Conservation (phyloP, 2,329 filamentous ascomycete genomes). For the Cercospora berteroae region DNA sequence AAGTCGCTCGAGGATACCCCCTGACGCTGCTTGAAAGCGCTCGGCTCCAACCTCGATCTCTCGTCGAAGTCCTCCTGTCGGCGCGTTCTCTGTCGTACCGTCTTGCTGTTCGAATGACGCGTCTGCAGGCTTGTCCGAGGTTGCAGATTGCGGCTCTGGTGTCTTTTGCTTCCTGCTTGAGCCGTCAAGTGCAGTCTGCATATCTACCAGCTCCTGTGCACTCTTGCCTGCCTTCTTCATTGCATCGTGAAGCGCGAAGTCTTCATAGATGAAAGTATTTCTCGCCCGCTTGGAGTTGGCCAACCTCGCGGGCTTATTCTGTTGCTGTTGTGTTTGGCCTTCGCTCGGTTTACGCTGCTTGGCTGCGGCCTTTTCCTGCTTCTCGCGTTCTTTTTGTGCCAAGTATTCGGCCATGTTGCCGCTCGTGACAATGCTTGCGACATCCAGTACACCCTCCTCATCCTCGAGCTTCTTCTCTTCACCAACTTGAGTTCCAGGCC, state of each 20-base stretch:
- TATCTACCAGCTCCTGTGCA: constrained; percentile 49
- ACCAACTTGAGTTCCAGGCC: constrained; percentile 55
- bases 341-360: constrained; percentile 53
- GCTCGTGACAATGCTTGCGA: constrained; percentile 79
- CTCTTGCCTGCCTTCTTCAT: constrained; percentile 52
- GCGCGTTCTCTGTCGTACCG: constrained; percentile 26
- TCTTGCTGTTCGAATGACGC: constrained; percentile 25
- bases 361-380: constrained; percentile 61
- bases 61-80: constrained; percentile 42
- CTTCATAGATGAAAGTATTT: constrained; percentile 73
- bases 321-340: constrained; percentile 45
- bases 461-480: constrained; percentile 53
- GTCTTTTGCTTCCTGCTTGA: constrained; percentile 43
- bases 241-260: constrained; percentile 56
- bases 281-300: constrained; percentile 70
- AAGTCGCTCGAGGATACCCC: constrained; percentile 76
- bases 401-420: constrained; percentile 74
- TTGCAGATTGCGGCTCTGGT: constrained; percentile 36
- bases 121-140: constrained; percentile 39
- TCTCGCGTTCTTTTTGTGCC: constrained; percentile 79
- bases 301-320: constrained; percentile 59
- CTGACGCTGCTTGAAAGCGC: constrained; percentile 63
- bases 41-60: constrained; percentile 77
- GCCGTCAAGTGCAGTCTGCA: constrained; percentile 53
- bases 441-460: constrained; percentile 74